phyloP scores from a whole-genome alignment of 768 basidiomycete genomes.

The Amanita polypyramis region DNA sequence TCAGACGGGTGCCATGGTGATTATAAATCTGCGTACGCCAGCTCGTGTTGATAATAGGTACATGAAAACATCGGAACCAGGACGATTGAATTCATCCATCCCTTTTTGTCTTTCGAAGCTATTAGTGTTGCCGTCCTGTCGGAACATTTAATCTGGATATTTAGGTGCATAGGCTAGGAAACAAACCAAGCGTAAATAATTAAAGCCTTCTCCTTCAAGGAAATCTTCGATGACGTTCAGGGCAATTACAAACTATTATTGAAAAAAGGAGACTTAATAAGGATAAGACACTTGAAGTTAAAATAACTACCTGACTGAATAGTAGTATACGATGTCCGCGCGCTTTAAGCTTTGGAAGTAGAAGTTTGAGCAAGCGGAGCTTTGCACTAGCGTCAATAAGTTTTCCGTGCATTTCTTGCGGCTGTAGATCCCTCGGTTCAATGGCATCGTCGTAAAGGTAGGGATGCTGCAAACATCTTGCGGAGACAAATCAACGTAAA shows the following conservation, averaged over 20 bases:
- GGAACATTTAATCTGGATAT: not conserved
- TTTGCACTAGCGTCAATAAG: conserved; percentile 83
- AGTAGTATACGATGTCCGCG: conserved; percentile 83
- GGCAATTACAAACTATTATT: conserved; percentile 76
- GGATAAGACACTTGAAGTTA: not conserved
- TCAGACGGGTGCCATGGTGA: not conserved
- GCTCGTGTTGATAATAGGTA: conserved; percentile 90
- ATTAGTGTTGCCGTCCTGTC: conserved; percentile 83
- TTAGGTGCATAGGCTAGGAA: not conserved
- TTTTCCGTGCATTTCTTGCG: conserved; percentile 60
- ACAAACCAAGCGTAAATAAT: conserved; percentile 64
- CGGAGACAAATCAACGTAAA: conserved; percentile 2
- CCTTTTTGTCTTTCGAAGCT: conserved; percentile 80
- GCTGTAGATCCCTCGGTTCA: conserved; percentile 54
- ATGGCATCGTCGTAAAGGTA: conserved; percentile 76
- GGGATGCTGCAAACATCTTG: conserved; percentile 83
- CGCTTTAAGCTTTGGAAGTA: conserved; percentile 77
- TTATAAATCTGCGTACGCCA: conserved; percentile 34
- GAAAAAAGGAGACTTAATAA: conserved; percentile 2
- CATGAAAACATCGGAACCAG: conserved; percentile 79
- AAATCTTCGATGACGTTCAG: conserved; percentile 88
- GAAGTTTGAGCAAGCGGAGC: conserved; percentile 59
- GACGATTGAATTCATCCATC: conserved; percentile 92
- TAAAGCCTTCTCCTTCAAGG: conserved; percentile 67
- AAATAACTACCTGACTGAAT: conserved; percentile 68